Percentiles rank a stretch among this genome's conserved stretches.
phyloP scores from a whole-genome alignment of 2,329 filamentous ascomycete genomes.

The Alternaria triticina region DNA sequence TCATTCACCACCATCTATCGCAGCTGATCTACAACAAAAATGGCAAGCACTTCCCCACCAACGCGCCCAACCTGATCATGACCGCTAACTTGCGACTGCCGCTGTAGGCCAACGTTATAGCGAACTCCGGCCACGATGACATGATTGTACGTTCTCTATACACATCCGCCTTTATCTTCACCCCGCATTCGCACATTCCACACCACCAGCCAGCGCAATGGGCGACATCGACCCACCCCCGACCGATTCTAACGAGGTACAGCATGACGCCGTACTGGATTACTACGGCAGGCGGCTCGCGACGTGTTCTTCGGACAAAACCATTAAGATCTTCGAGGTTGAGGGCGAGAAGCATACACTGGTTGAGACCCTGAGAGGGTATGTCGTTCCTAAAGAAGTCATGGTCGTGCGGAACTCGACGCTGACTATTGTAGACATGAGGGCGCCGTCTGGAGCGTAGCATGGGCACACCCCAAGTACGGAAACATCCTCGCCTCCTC shows the following conservation, averaged over 20 bases:
- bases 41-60: slow-evolving; percentile 29
- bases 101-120: slow-evolving; percentile 75
- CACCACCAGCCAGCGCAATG: slow-evolving; percentile 14
- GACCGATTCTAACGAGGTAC: slow-evolving; percentile 51
- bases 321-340: slow-evolving; percentile 99
- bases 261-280: slow-evolving; percentile 97
- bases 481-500: slow-evolving; percentile 96
- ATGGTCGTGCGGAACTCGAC: neutral
- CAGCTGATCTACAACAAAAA: slow-evolving; percentile 23
- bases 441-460: slow-evolving; percentile 95
- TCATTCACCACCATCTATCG: neutral
- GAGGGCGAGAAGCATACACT: slow-evolving; percentile 90
- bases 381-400: slow-evolving; percentile 42
- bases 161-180: neutral
- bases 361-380: slow-evolving; percentile 94
- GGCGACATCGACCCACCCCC: slow-evolving; percentile 33
- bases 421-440: slow-evolving; percentile 73
- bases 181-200: neutral
- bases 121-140: slow-evolving; percentile 92
- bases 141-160: slow-evolving; percentile 84
- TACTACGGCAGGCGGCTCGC: slow-evolving; percentile 97
- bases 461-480: slow-evolving; percentile 96
- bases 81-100: slow-evolving; percentile 38
- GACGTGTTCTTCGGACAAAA: slow-evolving; percentile 97
- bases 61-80: slow-evolving; percentile 25